Evolutionary conservation across 495 filamentous ascomycete species (phyloP).

Genomic region (Penicillium longicatenatum): DNA sequence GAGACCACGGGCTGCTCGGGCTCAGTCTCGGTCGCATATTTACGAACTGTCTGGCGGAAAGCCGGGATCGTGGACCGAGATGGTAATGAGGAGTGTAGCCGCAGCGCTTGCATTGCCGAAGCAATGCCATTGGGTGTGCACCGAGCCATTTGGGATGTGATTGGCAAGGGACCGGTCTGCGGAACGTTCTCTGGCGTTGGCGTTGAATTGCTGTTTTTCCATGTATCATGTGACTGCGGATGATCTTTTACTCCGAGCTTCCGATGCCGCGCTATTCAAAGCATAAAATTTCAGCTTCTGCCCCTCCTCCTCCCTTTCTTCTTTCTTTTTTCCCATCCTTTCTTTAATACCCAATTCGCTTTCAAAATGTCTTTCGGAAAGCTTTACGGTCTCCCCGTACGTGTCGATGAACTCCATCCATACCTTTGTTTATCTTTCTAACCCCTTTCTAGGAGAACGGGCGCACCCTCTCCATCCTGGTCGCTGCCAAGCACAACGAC

Average conservation of each 20-base stretch:
- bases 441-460: slow-evolving; percentile 68
- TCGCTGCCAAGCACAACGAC: slow-evolving; percentile 93
- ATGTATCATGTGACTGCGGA: slow-evolving; percentile 30
- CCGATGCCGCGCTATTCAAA: slow-evolving; percentile 31
- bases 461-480: slow-evolving; percentile 83
- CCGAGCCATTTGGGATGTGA: slow-evolving; percentile 36
- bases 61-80: slow-evolving; percentile 10
- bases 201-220: slow-evolving; percentile 27
- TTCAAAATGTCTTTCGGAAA: slow-evolving; percentile 92
- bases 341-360: slow-evolving; percentile 17
- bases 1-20: slow-evolving; percentile 4
- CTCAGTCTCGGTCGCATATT: slow-evolving; percentile 32
- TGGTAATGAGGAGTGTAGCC: slow-evolving; percentile 25
- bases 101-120: slow-evolving; percentile 42
- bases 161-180: slow-evolving; percentile 4
- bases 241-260: slow-evolving; percentile 33
- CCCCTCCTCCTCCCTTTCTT: slow-evolving; percentile 33
- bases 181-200: not conserved
- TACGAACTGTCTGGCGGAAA: slow-evolving; percentile 23
- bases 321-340: slow-evolving; percentile 34
- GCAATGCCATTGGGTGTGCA: slow-evolving; percentile 39
- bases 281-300: slow-evolving; percentile 42
- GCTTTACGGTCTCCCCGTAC: slow-evolving; percentile 84
- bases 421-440: slow-evolving; percentile 12
- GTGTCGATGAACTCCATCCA: slow-evolving; percentile 30